These are phyloP conservation scores for Marasmius tenuissimus DNA, from an alignment of 1,284 basidiomycete genomes.

Conservation along the genomic window DNA sequence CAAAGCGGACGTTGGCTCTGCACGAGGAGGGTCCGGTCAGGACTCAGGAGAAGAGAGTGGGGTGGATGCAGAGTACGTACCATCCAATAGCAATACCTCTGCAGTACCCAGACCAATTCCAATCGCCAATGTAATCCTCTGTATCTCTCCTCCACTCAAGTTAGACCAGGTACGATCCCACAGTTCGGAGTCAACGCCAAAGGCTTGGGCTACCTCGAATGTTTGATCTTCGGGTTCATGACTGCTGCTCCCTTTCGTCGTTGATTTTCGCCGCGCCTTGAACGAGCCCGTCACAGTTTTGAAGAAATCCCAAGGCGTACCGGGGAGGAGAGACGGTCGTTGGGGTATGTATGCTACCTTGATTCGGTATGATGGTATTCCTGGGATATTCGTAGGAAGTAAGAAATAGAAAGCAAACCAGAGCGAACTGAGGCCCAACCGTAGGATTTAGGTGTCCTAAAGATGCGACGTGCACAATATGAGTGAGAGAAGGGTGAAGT, in stretches of 20 bases:
- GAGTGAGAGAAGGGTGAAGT: slow-evolving; percentile 3
- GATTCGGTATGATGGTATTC: slow-evolving; percentile 75
- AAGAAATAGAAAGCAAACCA: not conserved
- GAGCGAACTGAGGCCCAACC: slow-evolving; percentile 32
- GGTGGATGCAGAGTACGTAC: slow-evolving; percentile 41
- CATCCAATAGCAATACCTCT: slow-evolving; percentile 82
- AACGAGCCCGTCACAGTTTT: slow-evolving; percentile 51
- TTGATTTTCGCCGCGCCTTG: slow-evolving; percentile 42
- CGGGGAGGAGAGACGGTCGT: slow-evolving; percentile 79
- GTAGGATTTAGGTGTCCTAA: slow-evolving; percentile 53
- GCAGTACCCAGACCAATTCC: slow-evolving; percentile 73
- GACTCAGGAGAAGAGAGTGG: not conserved
- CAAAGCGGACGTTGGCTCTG: slow-evolving; percentile 86
- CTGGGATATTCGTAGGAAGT: slow-evolving; percentile 33
- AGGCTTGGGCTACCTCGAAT: slow-evolving; percentile 57
- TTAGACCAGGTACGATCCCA: slow-evolving; percentile 81
- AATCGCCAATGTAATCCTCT: slow-evolving; percentile 76
- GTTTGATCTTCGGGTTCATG: slow-evolving; percentile 28
- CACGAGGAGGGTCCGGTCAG: slow-evolving; percentile 3
- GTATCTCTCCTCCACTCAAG: slow-evolving; percentile 82
- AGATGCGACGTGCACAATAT: slow-evolving; percentile 5
- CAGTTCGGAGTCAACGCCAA: slow-evolving; percentile 66
- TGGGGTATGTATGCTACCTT: slow-evolving; percentile 84
- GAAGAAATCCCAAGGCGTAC: slow-evolving; percentile 76
- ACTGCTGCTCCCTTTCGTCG: not conserved